phyloP scores from a whole-genome alignment of 2,329 filamentous ascomycete genomes.

The Nemania serpens region DNA sequence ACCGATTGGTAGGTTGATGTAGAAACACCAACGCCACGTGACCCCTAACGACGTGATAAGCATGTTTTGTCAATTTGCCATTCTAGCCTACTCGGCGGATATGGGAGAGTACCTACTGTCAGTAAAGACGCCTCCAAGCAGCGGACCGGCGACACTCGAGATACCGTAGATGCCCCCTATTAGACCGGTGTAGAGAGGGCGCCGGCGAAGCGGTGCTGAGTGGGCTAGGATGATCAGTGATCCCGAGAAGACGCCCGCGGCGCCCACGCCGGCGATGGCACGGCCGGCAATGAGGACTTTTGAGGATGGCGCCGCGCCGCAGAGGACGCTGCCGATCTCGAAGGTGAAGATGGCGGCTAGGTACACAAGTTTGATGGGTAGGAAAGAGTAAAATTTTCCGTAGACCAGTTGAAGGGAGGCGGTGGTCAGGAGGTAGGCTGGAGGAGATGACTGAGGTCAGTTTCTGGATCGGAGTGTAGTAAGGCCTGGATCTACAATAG shows the following conservation, averaged over 20 bases:
- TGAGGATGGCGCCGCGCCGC: slow-evolving; percentile 45
- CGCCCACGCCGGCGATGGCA: slow-evolving; percentile 45
- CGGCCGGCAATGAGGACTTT: slow-evolving; percentile 46
- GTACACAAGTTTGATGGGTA: slow-evolving; percentile 40
- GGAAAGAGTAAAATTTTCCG: slow-evolving; percentile 46
- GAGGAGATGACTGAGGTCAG: too few species aligned
- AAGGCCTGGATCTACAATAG: too few species aligned
- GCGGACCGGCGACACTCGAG: slow-evolving; percentile 41
- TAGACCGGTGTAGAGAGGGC: slow-evolving; percentile 42
- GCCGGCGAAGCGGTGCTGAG: slow-evolving; percentile 39
- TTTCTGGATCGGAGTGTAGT: too few species aligned
- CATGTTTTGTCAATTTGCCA: too few species aligned
- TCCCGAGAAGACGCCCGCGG: slow-evolving; percentile 45
- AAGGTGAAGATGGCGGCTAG: slow-evolving; percentile 41
- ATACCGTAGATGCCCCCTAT: slow-evolving; percentile 43
- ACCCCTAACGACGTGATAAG: too few species aligned
- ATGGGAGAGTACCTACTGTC: too few species aligned
- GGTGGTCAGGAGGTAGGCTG: slow-evolving; percentile 43
- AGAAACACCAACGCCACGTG: slow-evolving; percentile 17
- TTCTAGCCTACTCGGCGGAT: too few species aligned
- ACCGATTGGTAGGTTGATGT: slow-evolving; percentile 45
- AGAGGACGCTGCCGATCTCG: slow-evolving; percentile 45
- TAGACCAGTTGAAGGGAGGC: slow-evolving; percentile 46
- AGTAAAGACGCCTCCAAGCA: slow-evolving; percentile 45
- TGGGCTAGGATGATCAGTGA: slow-evolving; percentile 40